phyloP scores from a whole-genome alignment of 2,329 filamentous ascomycete genomes.

The Penicillium sp. region DNA sequence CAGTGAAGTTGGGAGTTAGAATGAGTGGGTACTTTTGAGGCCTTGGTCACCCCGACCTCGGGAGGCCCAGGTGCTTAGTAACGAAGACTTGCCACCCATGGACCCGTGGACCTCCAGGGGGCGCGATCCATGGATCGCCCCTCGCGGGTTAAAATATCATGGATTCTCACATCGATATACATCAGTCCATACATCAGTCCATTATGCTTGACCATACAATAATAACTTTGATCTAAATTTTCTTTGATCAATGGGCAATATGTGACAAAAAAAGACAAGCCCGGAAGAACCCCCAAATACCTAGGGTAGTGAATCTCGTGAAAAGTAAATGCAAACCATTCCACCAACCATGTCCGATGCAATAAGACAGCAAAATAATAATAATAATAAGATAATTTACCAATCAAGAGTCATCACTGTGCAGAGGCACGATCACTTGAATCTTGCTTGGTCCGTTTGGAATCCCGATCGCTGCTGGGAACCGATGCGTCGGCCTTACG shows the following conservation, averaged over 20 bases:
- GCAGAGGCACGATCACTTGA: slow-evolving; percentile 17
- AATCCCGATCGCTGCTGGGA: slow-evolving; percentile 40
- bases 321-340: slow-evolving; percentile 19
- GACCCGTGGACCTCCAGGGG: too few species aligned
- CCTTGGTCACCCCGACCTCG: too few species aligned
- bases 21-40: too few species aligned
- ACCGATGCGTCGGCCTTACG: slow-evolving; percentile 44
- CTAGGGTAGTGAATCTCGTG: slow-evolving; percentile 9
- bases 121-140: too few species aligned
- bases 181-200: background rate
- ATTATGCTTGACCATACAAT: background rate
- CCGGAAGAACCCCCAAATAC: slow-evolving; percentile 11
- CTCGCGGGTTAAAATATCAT: too few species aligned
- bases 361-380: background rate
- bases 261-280: slow-evolving; percentile 17
- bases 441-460: slow-evolving; percentile 41
- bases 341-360: slow-evolving; percentile 16
- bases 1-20: too few species aligned
- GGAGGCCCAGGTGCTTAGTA: too few species aligned
- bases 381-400: background rate
- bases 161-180: too few species aligned
- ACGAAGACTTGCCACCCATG: too few species aligned
- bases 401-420: background rate
- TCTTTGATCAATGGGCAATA: slow-evolving; percentile 14
- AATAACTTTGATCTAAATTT: slow-evolving; percentile 3